Evolutionary conservation across 1,139 yeast species (phyloP).

Genomic region (Yamadazyma songkhlaensis): DNA sequence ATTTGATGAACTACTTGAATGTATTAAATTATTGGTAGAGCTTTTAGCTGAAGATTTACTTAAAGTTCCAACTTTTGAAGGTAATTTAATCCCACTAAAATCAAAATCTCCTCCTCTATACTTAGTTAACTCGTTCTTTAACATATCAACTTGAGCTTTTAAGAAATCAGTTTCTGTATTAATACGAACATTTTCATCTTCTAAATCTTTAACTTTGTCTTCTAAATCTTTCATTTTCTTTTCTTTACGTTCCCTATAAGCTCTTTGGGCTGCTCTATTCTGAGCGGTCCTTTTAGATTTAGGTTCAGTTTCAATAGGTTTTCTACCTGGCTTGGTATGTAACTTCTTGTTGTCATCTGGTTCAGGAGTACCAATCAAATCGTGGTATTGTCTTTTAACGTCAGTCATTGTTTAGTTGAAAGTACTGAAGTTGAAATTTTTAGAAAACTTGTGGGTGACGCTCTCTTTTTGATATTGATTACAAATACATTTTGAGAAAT

Average conservation of each 20-base stretch:
- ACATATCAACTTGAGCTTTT: conserved; percentile 69
- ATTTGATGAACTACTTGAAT: conserved; percentile 17
- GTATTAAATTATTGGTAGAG: neutral
- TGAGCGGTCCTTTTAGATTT: conserved; percentile 89
- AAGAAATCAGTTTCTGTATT: conserved; percentile 71
- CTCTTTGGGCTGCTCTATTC: conserved; percentile 96
- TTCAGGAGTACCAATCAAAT: conserved; percentile 18
- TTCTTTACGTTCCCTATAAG: conserved; percentile 93
- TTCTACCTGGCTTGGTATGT: conserved; percentile 54
- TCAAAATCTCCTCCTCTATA: conserved; percentile 47
- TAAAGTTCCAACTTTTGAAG: conserved; percentile 33
- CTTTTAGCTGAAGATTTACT: conserved; percentile 10
- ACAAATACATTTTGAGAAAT: neutral
- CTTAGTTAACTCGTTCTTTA: conserved; percentile 68
- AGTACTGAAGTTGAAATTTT: too few relatives aligned
- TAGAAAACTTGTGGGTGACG: too few relatives aligned
- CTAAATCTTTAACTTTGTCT: conserved; percentile 67
- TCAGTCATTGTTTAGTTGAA: conserved; percentile 25
- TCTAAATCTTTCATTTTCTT: conserved; percentile 82
- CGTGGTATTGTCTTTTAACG: conserved; percentile 33
- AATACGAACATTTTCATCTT: conserved; percentile 63
- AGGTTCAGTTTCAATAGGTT: conserved; percentile 78
- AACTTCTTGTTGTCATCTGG: conserved; percentile 36
- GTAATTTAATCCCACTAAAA: conserved; percentile 28
- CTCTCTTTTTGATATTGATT: neutral